A percentile compares a stretch with the other conserved stretches of the same genome.
Conservation (phyloP, 768 basidiomycete genomes). For the Hysterangium stoloniferum region DNA sequence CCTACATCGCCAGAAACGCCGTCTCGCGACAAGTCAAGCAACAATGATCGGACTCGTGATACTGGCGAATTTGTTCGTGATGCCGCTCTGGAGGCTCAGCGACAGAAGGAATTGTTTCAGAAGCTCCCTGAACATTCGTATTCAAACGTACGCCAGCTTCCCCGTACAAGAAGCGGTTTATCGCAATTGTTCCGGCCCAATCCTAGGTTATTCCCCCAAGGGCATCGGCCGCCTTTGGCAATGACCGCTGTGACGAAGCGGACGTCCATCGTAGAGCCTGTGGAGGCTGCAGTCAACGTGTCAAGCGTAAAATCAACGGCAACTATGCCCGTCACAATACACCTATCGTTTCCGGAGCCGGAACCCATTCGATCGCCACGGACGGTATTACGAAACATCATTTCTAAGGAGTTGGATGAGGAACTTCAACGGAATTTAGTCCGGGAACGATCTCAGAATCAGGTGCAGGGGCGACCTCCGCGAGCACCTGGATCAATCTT, state of each 20-base stretch:
- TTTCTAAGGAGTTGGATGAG: constrained; percentile 80
- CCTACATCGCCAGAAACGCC: not conserved
- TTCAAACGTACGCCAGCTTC: constrained; percentile 37
- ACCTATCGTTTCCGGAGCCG: constrained; percentile 63
- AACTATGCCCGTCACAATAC: constrained; percentile 50
- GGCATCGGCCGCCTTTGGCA: constrained; percentile 31
- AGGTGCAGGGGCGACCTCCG: constrained; percentile 8
- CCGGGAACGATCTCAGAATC: constrained; percentile 44
- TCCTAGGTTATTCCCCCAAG: constrained; percentile 47
- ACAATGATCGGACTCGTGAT: constrained; percentile 26
- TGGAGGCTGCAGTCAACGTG: not conserved
- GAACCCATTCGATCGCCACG: constrained; percentile 70
- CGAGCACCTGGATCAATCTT: constrained; percentile 5
- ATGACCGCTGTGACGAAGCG: constrained; percentile 20
- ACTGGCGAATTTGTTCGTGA: constrained; percentile 20
- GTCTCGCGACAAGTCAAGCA: constrained; percentile 16
- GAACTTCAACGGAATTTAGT: constrained; percentile 71
- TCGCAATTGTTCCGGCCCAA: constrained; percentile 68
- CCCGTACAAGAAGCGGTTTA: constrained; percentile 45
- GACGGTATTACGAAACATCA: constrained; percentile 78
- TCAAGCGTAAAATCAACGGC: constrained; percentile 14
- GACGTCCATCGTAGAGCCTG: constrained; percentile 17
- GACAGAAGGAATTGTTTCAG: constrained; percentile 58
- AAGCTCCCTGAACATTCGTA: constrained; percentile 65
- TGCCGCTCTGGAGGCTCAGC: constrained; percentile 55